These are phyloP conservation scores for Hyphopichia burtonii DNA, from an alignment of 1,139 yeast species.

Conservation along the genomic window DNA sequence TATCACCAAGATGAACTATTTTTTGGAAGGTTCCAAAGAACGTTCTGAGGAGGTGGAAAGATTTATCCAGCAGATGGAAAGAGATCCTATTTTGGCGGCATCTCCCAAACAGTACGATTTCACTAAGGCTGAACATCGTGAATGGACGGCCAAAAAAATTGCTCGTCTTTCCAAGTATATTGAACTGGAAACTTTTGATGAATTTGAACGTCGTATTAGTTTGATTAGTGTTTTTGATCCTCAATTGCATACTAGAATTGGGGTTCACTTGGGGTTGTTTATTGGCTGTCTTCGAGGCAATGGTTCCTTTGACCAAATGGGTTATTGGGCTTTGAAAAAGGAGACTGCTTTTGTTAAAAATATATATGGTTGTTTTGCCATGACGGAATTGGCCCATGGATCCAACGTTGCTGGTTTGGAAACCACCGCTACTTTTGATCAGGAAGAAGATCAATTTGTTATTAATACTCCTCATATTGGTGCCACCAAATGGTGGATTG, in stretches of 20 bases:
- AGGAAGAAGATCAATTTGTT: constrained; percentile 60
- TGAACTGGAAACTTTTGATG: constrained; percentile 38
- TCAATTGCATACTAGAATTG: constrained; percentile 48
- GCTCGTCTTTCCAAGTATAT: constrained; percentile 43
- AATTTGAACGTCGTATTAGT: constrained; percentile 39
- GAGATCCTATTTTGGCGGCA: constrained; percentile 47
- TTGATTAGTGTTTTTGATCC: constrained; percentile 49
- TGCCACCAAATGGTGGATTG: constrained; percentile 98
- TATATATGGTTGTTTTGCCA: constrained; percentile 87
- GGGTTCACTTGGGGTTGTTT: constrained; percentile 52
- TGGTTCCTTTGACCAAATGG: constrained; percentile 52
- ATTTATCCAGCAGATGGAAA: constrained; percentile 45
- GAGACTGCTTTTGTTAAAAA: constrained; percentile 67
- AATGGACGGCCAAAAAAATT: constrained; percentile 43
- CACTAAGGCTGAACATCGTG: constrained; percentile 42
- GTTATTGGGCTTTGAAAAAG: constrained; percentile 72
- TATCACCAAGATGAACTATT: constrained; percentile 44
- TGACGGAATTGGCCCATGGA: constrained; percentile 95
- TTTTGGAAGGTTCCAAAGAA: constrained; percentile 44
- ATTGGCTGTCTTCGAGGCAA: constrained; percentile 48
- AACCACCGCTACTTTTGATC: constrained; percentile 84
- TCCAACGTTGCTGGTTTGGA: constrained; percentile 90
- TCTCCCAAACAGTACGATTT: constrained; percentile 39
- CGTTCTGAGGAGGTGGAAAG: constrained; percentile 31
- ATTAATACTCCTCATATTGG: constrained; percentile 87